Evolutionary conservation across 257 asterid genomes (phyloP).

Genomic region (Solanum pinnatisectum): DNA sequence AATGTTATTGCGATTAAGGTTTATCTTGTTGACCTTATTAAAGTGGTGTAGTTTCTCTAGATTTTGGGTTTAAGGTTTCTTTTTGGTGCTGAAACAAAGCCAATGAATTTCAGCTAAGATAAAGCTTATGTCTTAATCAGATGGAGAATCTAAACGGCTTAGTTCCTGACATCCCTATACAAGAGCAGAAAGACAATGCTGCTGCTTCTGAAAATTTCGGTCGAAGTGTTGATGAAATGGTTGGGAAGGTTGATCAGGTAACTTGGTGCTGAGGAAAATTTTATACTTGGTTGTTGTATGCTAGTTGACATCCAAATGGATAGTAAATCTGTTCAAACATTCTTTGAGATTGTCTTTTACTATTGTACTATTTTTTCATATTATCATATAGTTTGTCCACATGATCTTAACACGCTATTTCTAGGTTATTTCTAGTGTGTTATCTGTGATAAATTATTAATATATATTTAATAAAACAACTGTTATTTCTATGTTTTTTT

Average conservation of each 20-base stretch:
- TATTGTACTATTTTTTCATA: not conserved
- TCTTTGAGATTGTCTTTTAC: not conserved
- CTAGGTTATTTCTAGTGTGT: not conserved
- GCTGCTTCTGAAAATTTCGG: conserved; percentile 25
- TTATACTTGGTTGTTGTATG: not conserved
- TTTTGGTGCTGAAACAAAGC: not conserved
- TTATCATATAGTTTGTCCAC: not conserved
- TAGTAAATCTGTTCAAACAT: not conserved
- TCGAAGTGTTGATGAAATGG: conserved; percentile 37
- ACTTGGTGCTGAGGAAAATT: not conserved
- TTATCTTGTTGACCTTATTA: not conserved
- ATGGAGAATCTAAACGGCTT: not conserved
- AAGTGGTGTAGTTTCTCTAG: not conserved
- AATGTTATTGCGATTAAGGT: not conserved
- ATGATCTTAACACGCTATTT: not conserved
- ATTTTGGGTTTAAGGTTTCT: not conserved
- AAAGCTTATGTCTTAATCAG: not conserved
- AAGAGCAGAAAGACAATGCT: not conserved
- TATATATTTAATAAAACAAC: not conserved
- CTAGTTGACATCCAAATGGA: not conserved
- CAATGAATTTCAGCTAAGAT: not conserved
- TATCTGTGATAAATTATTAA: not conserved
- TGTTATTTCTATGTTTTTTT: not conserved
- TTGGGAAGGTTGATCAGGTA: conserved; percentile 42
- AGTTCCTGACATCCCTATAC: not conserved